Base-by-base conservation (phyloP, 192 early-diverging fungal species). In the Funneliformis geosporum region DNA sequence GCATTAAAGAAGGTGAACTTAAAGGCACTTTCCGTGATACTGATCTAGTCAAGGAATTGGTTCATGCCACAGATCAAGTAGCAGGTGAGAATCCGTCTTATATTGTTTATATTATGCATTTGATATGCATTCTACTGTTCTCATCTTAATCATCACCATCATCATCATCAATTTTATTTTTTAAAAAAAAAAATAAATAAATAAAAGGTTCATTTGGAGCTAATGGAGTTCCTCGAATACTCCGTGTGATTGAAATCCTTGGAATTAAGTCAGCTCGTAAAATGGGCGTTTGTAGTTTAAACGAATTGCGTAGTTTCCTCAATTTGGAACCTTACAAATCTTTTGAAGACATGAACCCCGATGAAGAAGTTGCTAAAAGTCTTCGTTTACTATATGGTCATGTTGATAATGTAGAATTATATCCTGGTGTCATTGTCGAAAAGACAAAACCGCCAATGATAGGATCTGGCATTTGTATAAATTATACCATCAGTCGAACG, bases 351-450 rank as follows among this genome's bases (percentile, higher is more conserved):
- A 80, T 88, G 42, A 79, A 73, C 5, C 79, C 73, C 40, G 72
- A 79, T 23, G 64, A 40, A 43, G 60, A 60, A 23, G 68, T 82
- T 28, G 75, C 76, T 25, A 39, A 76, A 18, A 83, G 55, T 16
- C 66, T 88, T 2, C 76, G 88, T 71, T 80, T 83, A 60, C 82
- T 86, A 25, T 89, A 88, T 60, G 81, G 79, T 10, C 61, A 46
- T 33, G 71, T 85, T 47, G 84, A 88, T 16, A 68, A 69, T 18
- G 87, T 88, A 2, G 87, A 88, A 61, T 72, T 88, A 2, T 88
- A 88, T 75, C 87, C 86, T 62, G 87, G 87, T 18, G 33, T 89
- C 18, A 81, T 87, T 27, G 70, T 82, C 25, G 87, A 88, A 55
- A 83, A 80, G 23, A 67, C 79, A 14, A 88, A 85, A 50, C 76